Evolutionary conservation across 1,139 yeast genomes (phyloP), one percentile per base, ranked within the genome.

Genomic region (Debaryomycetaceae sp.): DNA sequence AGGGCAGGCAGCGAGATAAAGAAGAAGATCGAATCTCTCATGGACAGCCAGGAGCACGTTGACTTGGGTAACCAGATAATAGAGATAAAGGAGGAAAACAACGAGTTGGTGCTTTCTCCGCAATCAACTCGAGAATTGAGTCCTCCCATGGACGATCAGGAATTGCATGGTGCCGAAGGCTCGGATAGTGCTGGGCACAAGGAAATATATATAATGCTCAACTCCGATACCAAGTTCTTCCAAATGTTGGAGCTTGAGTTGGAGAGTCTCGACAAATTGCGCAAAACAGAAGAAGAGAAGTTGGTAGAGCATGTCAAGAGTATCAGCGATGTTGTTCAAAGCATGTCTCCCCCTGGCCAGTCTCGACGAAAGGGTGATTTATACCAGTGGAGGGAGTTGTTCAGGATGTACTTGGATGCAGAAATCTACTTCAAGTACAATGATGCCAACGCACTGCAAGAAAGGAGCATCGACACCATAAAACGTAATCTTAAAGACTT

Each of bases 351-450:
- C 11, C 81, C 82, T 0, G 54, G 51, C 6, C 47, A 52, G 20
- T 55, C 65, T 14, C 45, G 59, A 9, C 76, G 70, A 49, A 72
- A 68, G 46, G 67, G 78, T 0, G 91, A 85, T 54, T 66, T 85
- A 62, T 83, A 82, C 55, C 70, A 71, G n/a, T 85, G 93, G 93
- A 67, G 91, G 49, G 81, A 83, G 55, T 68, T 85, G 9, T 85
- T 85, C 63, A 78, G 75, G 52, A 64, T 78, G 23, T 85, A 84
- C 54, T 70, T 85, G 42, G 90, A 85, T 53, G 75, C 81, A 27
- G 87, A 85, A 52, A 78, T 85, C 23, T 85, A 81, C 50, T 80
- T 82, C 61, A 77, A 78, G 44, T 77, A 80, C 36, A 72, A 78
- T 51, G 85, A 82, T 50, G 55, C 68, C 0, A 47, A 58, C 4